Evolutionary conservation across 805 yeast genomes (phyloP).

Genomic region (Kodamaea kakaduensis): DNA sequence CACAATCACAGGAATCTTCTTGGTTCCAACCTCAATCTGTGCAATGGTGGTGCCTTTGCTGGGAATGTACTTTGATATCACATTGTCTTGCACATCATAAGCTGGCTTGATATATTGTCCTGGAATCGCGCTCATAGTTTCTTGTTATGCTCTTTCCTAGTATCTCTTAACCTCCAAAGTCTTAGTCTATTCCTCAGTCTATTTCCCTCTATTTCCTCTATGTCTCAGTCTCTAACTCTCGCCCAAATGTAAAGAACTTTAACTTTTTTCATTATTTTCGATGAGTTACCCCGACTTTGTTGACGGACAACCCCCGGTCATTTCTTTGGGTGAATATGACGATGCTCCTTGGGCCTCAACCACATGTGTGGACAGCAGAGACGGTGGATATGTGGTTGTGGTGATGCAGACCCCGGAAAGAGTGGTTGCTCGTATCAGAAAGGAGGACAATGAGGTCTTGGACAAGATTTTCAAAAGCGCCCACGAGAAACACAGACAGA

Average conservation of each 20-base stretch:
- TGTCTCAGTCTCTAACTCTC: conserved; percentile 1
- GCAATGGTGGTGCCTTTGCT: conserved; percentile 64
- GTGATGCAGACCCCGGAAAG: conserved; percentile 41
- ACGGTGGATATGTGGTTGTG: conserved; percentile 39
- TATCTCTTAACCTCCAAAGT: no score
- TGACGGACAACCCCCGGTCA: conserved; percentile 44
- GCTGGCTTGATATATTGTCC: conserved; percentile 75
- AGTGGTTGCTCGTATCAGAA: conserved; percentile 42
- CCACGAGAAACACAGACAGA: conserved; percentile 22
- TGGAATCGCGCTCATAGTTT: conserved; percentile 36
- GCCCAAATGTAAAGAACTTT: neutral
- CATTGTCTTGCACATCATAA: conserved; percentile 27
- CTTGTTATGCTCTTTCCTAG: no score
- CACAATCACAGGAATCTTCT: conserved; percentile 41
- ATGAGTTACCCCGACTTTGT: conserved; percentile 38
- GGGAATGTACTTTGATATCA: conserved; percentile 45
- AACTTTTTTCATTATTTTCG: neutral
- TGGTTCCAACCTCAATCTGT: conserved; percentile 36
- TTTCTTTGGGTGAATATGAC: conserved; percentile 46
- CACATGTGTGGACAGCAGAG: conserved; percentile 45
- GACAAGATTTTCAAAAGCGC: conserved; percentile 47
- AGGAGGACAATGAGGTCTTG: conserved; percentile 34
- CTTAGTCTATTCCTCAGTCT: no score
- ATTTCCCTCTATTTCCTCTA: neutral
- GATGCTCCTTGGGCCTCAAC: conserved; percentile 48